Percentiles rank a stretch among this genome's conserved stretches.
These are phyloP conservation scores for Podospora comata DNA, from an alignment of 495 filamentous ascomycete genomes.

Conservation along the genomic window DNA sequence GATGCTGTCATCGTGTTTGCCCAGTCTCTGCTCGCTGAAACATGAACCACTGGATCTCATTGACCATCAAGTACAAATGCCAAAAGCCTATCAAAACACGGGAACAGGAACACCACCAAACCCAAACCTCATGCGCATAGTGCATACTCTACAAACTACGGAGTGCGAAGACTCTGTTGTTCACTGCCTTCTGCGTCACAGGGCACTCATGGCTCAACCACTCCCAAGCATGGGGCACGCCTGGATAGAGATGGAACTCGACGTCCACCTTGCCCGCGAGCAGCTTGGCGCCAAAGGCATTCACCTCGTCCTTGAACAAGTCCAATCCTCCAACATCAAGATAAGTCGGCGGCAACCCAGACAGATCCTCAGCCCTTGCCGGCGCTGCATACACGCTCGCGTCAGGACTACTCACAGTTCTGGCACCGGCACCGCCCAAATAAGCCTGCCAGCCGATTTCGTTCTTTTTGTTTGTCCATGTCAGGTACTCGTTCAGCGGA, in stretches of 20 bases:
- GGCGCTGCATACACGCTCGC: slow-evolving; percentile 41
- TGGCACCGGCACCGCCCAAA: slow-evolving; percentile 24
- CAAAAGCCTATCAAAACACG: not conserved
- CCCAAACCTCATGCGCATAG: not conserved
- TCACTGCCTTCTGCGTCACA: slow-evolving; percentile 18
- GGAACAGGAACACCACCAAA: not conserved
- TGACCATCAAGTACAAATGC: not conserved
- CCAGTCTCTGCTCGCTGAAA: slow-evolving; percentile 11
- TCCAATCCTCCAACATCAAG: slow-evolving; percentile 41
- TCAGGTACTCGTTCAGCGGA: slow-evolving; percentile 28
- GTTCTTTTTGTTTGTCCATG: slow-evolving; percentile 38
- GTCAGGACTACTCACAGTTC: slow-evolving; percentile 14
- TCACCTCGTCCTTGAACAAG: slow-evolving; percentile 44
- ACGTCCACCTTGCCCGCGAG: slow-evolving; percentile 38
- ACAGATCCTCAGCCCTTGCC: slow-evolving; percentile 32
- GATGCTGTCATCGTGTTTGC: slow-evolving; percentile 33
- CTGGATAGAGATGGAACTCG: slow-evolving; percentile 52
- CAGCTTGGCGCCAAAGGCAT: slow-evolving; percentile 40
- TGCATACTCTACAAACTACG: slow-evolving; percentile 13
- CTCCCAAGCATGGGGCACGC: slow-evolving; percentile 49
- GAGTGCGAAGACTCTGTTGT: slow-evolving; percentile 21
- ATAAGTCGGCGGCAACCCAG: slow-evolving; percentile 36
- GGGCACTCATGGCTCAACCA: slow-evolving; percentile 1
- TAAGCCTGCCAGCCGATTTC: slow-evolving; percentile 35
- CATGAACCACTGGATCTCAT: not conserved